Percentiles rank a stretch among this genome's conserved stretches.
phyloP scores from a whole-genome alignment of 2,329 filamentous ascomycete genomes.

The Hymenoscyphus albidus region DNA sequence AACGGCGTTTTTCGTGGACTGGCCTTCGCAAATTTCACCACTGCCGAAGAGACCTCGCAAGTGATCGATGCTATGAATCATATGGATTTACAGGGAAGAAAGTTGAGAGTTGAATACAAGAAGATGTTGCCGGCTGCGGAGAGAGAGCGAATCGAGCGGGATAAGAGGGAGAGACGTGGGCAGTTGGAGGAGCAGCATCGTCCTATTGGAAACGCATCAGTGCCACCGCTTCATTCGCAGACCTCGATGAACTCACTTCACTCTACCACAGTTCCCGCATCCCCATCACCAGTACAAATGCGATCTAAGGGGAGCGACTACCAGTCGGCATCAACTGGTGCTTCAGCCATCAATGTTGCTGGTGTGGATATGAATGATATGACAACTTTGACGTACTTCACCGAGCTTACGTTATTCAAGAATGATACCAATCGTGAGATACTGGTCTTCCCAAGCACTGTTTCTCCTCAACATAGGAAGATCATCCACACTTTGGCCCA shows the following conservation, averaged over 20 bases:
- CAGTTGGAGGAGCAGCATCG: conserved; percentile 97
- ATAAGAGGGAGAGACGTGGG: conserved; percentile 92
- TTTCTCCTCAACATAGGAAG: conserved; percentile 79
- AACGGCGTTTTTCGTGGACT: conserved; percentile 94
- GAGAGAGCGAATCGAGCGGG: conserved; percentile 90
- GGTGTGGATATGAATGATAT: conserved; percentile 89
- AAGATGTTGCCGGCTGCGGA: conserved; percentile 97
- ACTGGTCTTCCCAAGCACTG: conserved; percentile 75
- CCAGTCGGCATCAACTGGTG: not conserved
- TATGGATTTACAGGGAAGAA: conserved; percentile 89
- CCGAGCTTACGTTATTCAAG: conserved; percentile 84
- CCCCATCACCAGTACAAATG: conserved; percentile 34
- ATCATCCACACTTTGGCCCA: conserved; percentile 93
- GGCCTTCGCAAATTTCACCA: conserved; percentile 97
- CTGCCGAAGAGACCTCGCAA: conserved; percentile 83
- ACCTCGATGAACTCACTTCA: conserved; percentile 72
- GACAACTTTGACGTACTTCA: conserved; percentile 81
- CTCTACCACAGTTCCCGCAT: conserved; percentile 56
- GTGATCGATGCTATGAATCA: conserved; percentile 96
- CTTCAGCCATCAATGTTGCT: conserved; percentile 20
- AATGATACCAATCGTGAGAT: conserved; percentile 73
- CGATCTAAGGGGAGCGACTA: conserved; percentile 26
- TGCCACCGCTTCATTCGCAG: conserved; percentile 69
- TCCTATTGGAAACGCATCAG: conserved; percentile 46
- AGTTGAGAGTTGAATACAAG: conserved; percentile 96